Conservation (phyloP, 2,329 filamentous ascomycete species). For the Tolypocladium endophyticum region DNA sequence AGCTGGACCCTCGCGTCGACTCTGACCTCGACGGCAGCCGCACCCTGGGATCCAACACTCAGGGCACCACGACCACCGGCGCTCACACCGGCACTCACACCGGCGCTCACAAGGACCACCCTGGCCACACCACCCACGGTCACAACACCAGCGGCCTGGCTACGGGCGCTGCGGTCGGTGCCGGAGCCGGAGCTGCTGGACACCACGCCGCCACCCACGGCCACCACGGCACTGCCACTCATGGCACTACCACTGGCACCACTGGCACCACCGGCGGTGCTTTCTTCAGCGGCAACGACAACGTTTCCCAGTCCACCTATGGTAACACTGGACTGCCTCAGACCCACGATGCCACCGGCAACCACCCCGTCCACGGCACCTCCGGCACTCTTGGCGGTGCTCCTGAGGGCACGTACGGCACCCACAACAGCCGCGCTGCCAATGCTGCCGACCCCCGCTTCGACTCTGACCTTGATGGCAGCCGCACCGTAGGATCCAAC, state of each 20-base stretch:
- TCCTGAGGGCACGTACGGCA: slow-evolving; percentile 24
- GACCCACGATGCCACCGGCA: neutral
- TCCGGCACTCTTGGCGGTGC: slow-evolving; percentile 5
- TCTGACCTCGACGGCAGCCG: slow-evolving; percentile 34
- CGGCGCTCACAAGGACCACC: slow-evolving; percentile 1
- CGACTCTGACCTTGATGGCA: slow-evolving; percentile 37
- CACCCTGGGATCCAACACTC: slow-evolving; percentile 15
- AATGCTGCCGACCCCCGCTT: slow-evolving; percentile 42
- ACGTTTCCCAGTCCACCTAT: neutral
- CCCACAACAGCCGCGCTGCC: slow-evolving; percentile 28
- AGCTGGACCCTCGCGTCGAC: slow-evolving; percentile 41
- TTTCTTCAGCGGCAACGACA: neutral
- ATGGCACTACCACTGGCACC: slow-evolving; percentile 9
- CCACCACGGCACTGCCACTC: slow-evolving; percentile 22
- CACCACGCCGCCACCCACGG: slow-evolving; percentile 19
- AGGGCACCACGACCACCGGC: slow-evolving; percentile 12
- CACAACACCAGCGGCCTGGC: neutral
- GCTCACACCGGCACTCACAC: too few relatives aligned
- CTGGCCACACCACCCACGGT: neutral
- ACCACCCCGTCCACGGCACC: neutral
- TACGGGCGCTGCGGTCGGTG: neutral
- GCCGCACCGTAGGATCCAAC: slow-evolving; percentile 20
- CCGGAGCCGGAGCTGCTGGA: slow-evolving; percentile 7
- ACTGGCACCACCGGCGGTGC: slow-evolving; percentile 6
- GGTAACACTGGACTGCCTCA: slow-evolving; percentile 2